phyloP scores from a whole-genome alignment of 192 early-diverging fungal genomes.

The Linderina pennispora region DNA sequence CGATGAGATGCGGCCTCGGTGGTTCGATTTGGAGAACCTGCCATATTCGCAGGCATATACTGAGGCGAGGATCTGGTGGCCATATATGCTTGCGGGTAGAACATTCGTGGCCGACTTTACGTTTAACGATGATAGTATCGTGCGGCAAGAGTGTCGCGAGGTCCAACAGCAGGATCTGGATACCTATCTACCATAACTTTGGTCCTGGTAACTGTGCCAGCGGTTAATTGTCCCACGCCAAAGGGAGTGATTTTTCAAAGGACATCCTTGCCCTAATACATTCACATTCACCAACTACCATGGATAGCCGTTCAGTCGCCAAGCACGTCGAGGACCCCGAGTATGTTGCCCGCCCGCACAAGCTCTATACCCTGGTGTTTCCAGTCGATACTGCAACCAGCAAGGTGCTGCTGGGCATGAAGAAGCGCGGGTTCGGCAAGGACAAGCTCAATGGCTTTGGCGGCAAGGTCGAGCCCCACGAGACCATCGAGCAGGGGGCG shows the following conservation, averaged over 20 bases:
- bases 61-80: constrained; percentile 38
- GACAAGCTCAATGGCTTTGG: constrained; percentile 72
- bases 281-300: too few species aligned
- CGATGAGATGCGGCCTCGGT: constrained; percentile 71
- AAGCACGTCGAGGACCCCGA: constrained; percentile 23
- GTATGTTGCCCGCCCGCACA: constrained; percentile 15
- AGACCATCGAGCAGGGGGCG: constrained; percentile 58
- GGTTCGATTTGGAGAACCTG: constrained; percentile 52
- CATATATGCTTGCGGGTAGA: constrained; percentile 16
- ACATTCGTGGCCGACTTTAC: constrained; percentile 24
- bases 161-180: not conserved
- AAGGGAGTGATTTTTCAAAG: too few species aligned
- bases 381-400: constrained; percentile 8
- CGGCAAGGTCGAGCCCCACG: constrained; percentile 66
- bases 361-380: constrained; percentile 41
- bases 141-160: constrained; percentile 4
- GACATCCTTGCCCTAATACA: too few species aligned
- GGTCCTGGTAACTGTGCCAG: too few species aligned
- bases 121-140: constrained; percentile 9
- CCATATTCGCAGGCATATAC: constrained; percentile 54
- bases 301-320: constrained; percentile 31
- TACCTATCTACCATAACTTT: too few species aligned
- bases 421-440: constrained; percentile 74
- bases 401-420: constrained; percentile 65
- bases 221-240: too few species aligned